Evolutionary conservation across 176 grass and related monocot genomes (phyloP), one percentile per base, ranked within the genome.

Genomic region (Oryza australiensis): DNA sequence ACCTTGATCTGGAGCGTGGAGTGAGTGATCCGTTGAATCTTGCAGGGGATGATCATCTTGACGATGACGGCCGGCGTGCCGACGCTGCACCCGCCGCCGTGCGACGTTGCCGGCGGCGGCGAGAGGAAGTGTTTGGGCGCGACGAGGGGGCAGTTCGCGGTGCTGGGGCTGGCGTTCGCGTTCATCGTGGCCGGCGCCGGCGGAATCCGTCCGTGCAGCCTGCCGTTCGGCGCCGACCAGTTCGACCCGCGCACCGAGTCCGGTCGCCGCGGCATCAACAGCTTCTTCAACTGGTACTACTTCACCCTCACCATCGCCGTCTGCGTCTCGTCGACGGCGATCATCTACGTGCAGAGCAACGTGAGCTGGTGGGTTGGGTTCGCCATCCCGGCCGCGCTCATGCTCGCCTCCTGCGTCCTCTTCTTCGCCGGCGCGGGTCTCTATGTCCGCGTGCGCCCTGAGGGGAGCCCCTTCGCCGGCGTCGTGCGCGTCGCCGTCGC

Each of bases 281-380:
- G 91, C 87, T 97, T 97, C 89, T 97, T 97, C 85, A 97, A 97
- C 75, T 92, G 91, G 94, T 97, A 94, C 85, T 97, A 94, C 80
- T 90, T 97, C 87, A 94, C 91, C 12, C 84, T 88, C 66, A 97
- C 87, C 41, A 70, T 86, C 77, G 89, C 91, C 69, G 87, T 97
- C 1, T 78, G 81, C 67, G 26, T 75, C 53, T 94, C 91, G 40
- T 82, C 87, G 41, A 90, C 91, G 78, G 53, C 70, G 60, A 92
- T 97, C 82, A 88, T 97, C 78, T 97, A 97, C 82, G 62, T 94
- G 40, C 94, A 94, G 85, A 94, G 79, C 87, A 88, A 73, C 38
- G 66, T 97, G 63, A 94, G 76, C 87, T 97, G 89, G 94, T 75
- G 81, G 69, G 4, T 88, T 38, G 89, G 94, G 8, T 88, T 94